Evolutionary conservation across 768 basidiomycete genomes (phyloP), one percentile per base, ranked within the genome.

Genomic region (Lactarius quietus): DNA sequence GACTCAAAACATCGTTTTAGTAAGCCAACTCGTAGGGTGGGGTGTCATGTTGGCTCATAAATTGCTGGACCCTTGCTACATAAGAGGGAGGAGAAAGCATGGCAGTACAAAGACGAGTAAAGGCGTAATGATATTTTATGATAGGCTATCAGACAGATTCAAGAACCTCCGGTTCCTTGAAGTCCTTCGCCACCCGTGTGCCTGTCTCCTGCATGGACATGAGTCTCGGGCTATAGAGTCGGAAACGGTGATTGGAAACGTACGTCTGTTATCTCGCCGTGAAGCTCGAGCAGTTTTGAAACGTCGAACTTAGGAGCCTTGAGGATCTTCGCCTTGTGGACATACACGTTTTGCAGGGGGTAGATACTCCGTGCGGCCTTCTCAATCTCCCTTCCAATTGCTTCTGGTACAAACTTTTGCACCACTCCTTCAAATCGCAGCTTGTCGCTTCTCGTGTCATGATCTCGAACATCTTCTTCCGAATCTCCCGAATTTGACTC

Each of bases 391-490:
- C 95, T 89, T 71, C 97, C 97, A 73, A 99, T 98, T 68, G 92
- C 93, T 81, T 99, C 97, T 36, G 97, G 96, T 53, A 98, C 88
- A 77, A 99, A 97, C 85, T 99, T 99, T 83, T 95, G 92, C 66
- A 98, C 95, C 72, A 94, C 84, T 95, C 93, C 88, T 98, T 98
- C 80, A 99, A 80, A 79, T 98, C 97, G 75, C 92, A 94, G 73
- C 88, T 93, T 64, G 92, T 84, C 57, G 95, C 92, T 81, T 99
- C 97, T 69, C 95, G 87, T 63, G 87, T 95, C 88, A 95, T 95
- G 77, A 96, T 94, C 82, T 95, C 97, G 73, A 98, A 93, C 97
- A 99, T 99, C 86, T 98, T 98, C 78, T 92, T 92, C 77, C 97
- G 84, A 77, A 99, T 98, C 84, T 97, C 96, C 70, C 93, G 87